Conservation (phyloP, 2,329 filamentous ascomycete species). For the Stachybotrys chlorohalonatus region DNA sequence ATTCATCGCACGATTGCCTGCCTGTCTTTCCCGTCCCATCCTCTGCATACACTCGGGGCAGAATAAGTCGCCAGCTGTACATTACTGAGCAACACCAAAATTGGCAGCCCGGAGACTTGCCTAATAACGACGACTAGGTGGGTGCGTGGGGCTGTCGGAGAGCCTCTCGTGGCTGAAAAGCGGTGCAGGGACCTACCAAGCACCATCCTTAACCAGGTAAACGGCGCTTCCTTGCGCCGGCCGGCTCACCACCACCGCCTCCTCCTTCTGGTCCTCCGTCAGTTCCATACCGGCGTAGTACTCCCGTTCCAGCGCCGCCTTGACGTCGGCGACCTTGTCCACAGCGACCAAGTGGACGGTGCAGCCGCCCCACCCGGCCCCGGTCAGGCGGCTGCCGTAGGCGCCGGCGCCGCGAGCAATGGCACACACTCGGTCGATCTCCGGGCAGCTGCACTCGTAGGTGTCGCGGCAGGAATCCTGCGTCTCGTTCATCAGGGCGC, state of each 20-base stretch:
- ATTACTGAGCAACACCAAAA: too few species aligned
- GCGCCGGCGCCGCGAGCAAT: slow-evolving; percentile 72
- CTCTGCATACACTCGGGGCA: too few species aligned
- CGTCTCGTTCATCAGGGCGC: slow-evolving; percentile 78
- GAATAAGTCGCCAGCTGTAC: too few species aligned
- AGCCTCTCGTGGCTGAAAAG: not conserved
- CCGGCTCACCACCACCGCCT: slow-evolving; percentile 81
- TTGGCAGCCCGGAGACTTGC: too few species aligned
- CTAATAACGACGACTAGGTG: too few species aligned
- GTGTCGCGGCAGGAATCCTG: slow-evolving; percentile 79
- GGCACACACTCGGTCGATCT: slow-evolving; percentile 81
- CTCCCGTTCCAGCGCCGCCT: slow-evolving; percentile 64
- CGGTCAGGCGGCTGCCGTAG: slow-evolving; percentile 79
- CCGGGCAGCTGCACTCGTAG: slow-evolving; percentile 87
- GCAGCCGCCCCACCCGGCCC: slow-evolving; percentile 95
- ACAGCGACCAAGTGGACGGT: slow-evolving; percentile 86
- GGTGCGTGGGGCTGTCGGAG: too few species aligned
- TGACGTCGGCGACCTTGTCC: slow-evolving; percentile 71
- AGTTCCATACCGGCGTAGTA: slow-evolving; percentile 67
- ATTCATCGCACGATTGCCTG: too few species aligned
- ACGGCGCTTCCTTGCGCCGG: slow-evolving; percentile 66
- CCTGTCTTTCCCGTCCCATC: too few species aligned
- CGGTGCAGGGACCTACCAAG: slow-evolving; percentile 1
- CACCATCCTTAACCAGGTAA: slow-evolving; percentile 28
- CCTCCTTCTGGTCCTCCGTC: slow-evolving; percentile 62